Conservation (phyloP, 768 basidiomycete species). For the Auriculariales sp. region DNA sequence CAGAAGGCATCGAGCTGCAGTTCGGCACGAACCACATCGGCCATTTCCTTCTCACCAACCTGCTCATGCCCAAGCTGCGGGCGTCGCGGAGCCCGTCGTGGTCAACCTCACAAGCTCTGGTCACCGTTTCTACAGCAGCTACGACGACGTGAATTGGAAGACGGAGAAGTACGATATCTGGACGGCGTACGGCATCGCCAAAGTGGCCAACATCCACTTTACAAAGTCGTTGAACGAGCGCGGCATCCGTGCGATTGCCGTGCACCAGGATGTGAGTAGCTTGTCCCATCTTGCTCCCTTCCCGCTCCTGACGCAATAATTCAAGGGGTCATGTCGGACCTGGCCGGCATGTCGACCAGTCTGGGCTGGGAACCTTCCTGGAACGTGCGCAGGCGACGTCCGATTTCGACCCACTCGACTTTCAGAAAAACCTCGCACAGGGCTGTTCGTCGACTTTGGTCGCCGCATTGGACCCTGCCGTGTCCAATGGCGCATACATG, state of each 20-base stretch:
- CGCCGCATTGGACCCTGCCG: background rate
- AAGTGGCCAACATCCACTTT: conserved; percentile 28
- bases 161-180: background rate
- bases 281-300: background rate
- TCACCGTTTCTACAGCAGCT: background rate
- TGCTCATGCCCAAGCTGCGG: background rate
- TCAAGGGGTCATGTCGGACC: background rate
- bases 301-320: background rate
- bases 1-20: background rate
- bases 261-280: background rate
- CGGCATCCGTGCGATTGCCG: background rate
- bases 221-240: conserved; percentile 10
- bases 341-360: background rate
- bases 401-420: background rate
- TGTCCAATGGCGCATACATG: background rate
- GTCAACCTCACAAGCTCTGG: background rate
- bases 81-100: background rate
- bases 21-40: background rate
- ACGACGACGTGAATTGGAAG: background rate
- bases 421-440: background rate
- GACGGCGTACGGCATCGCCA: conserved; percentile 20
- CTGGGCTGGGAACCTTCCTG: background rate
- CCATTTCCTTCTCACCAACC: conserved; percentile 1
- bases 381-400: background rate
- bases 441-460: background rate